phyloP scores from a whole-genome alignment of 495 filamentous ascomycete genomes.

The Neurospora sp. region DNA sequence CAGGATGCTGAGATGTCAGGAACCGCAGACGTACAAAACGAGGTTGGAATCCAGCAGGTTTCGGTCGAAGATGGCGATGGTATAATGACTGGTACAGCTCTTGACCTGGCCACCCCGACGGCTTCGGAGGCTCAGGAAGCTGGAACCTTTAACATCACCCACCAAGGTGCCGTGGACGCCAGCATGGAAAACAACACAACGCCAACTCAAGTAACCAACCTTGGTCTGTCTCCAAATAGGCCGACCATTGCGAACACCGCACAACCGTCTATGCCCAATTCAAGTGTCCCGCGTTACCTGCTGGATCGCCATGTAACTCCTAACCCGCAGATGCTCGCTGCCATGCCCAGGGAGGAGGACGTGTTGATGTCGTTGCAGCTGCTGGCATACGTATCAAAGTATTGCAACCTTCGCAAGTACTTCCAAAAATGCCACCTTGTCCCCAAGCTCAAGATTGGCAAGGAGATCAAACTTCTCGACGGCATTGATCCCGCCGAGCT shows the following conservation, averaged over 20 bases:
- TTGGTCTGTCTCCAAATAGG: slow-evolving; percentile 69
- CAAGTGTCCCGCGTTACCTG: slow-evolving; percentile 59
- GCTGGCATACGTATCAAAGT: slow-evolving; percentile 95
- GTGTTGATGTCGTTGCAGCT: slow-evolving; percentile 98
- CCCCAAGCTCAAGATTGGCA: slow-evolving; percentile 80
- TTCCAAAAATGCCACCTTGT: slow-evolving; percentile 94
- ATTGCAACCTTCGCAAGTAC: slow-evolving; percentile 89
- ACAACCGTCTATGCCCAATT: slow-evolving; percentile 56
- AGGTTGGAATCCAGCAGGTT: slow-evolving; percentile 72
- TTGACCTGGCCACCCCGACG: slow-evolving; percentile 65
- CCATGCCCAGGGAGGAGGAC: slow-evolving; percentile 93
- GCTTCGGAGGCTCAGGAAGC: slow-evolving; percentile 74
- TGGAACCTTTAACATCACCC: slow-evolving; percentile 94
- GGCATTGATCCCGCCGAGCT: slow-evolving; percentile 41
- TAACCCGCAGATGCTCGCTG: slow-evolving; percentile 61
- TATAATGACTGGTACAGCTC: slow-evolving; percentile 64
- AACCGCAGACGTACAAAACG: slow-evolving; percentile 66
- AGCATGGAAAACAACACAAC: slow-evolving; percentile 60
- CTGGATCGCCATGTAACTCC: slow-evolving; percentile 57
- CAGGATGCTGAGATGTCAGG: slow-evolving; percentile 57
- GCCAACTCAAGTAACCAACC: slow-evolving; percentile 45
- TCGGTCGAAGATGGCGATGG: slow-evolving; percentile 64
- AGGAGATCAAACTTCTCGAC: slow-evolving; percentile 71
- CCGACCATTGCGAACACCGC: slow-evolving; percentile 62
- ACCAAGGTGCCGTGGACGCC: slow-evolving; percentile 75